Evolutionary conservation across 805 yeast genomes (phyloP).

Genomic region (Brettanomyces anomalus): DNA sequence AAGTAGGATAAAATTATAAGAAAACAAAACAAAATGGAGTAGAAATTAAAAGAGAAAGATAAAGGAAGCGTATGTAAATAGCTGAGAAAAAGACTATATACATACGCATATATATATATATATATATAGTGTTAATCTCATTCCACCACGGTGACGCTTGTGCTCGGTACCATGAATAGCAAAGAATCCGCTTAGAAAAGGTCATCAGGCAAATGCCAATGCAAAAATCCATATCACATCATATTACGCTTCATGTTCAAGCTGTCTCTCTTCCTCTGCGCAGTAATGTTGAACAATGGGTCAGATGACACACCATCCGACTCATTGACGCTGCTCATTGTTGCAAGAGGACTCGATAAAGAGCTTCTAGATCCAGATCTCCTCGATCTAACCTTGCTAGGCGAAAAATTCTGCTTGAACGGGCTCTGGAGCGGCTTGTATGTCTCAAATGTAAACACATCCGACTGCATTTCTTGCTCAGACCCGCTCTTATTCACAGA

Average conservation of each 20-base stretch:
- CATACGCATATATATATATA: no score
- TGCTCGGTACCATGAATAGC: no score
- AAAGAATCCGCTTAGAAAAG: no score
- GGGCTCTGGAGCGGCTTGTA: slow-evolving; percentile 18
- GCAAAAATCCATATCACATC: slow-evolving; percentile 9
- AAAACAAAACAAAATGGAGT: no score
- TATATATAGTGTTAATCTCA: background rate
- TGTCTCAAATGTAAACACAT: slow-evolving; percentile 17
- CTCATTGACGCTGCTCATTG: background rate
- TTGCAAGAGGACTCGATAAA: slow-evolving; percentile 2
- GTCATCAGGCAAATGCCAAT: no score
- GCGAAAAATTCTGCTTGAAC: slow-evolving; percentile 8
- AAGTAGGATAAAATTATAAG: no score
- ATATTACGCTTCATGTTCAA: slow-evolving; percentile 37
- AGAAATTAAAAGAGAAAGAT: no score
- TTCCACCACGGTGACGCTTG: no score
- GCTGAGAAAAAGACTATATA: no score
- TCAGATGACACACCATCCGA: slow-evolving; percentile 13
- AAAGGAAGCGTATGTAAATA: no score
- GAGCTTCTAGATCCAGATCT: slow-evolving; percentile 1
- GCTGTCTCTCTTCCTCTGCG: slow-evolving; percentile 44
- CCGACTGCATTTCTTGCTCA: slow-evolving; percentile 1
- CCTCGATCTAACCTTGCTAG: background rate
- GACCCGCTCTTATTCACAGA: background rate
- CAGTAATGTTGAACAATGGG: slow-evolving; percentile 34